These are phyloP conservation scores for Phellopilus nigrolimitatus DNA, from an alignment of 1,284 basidiomycete species.

Conservation along the genomic window DNA sequence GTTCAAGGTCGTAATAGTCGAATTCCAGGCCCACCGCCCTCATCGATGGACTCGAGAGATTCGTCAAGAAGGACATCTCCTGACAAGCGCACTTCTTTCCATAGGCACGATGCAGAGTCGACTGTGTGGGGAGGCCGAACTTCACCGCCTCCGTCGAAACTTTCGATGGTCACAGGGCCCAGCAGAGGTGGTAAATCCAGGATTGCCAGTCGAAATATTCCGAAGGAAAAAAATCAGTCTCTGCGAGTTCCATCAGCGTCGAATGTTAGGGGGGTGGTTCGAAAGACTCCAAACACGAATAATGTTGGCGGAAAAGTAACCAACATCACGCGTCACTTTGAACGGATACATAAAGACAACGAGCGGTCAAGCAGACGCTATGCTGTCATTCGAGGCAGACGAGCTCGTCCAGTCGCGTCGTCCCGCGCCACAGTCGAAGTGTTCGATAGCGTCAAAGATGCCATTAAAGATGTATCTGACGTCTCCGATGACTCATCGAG, in stretches of 20 bases:
- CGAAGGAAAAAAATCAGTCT: slow-evolving; percentile 44
- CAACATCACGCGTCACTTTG: slow-evolving; percentile 73
- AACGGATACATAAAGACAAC: slow-evolving; percentile 62
- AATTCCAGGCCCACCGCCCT: slow-evolving; percentile 46
- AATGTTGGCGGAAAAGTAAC: slow-evolving; percentile 60
- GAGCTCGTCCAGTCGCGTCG: slow-evolving; percentile 89
- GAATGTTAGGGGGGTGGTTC: slow-evolving; percentile 45
- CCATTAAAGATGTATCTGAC: slow-evolving; percentile 84
- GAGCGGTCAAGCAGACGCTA: slow-evolving; percentile 68
- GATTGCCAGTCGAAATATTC: slow-evolving; percentile 8
- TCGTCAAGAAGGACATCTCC: slow-evolving; percentile 66
- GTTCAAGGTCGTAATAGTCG: slow-evolving; percentile 33
- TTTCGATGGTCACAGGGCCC: slow-evolving; percentile 26
- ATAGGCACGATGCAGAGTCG: slow-evolving; percentile 32
- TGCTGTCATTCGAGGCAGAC: slow-evolving; percentile 77
- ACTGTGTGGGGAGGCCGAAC: slow-evolving; percentile 38
- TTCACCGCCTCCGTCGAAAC: slow-evolving; percentile 35
- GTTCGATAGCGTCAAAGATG: slow-evolving; percentile 88
- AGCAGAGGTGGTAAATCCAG: slow-evolving; percentile 11
- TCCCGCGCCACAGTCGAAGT: slow-evolving; percentile 89
- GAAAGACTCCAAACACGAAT: slow-evolving; percentile 38
- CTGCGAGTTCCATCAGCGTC: slow-evolving; percentile 39
- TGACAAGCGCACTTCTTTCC: slow-evolving; percentile 50
- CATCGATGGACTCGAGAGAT: slow-evolving; percentile 49
- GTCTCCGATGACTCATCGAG: slow-evolving; percentile 69